These are phyloP conservation scores for Coemansia erecta DNA, from an alignment of 192 early-diverging fungal genomes.

Conservation along the genomic window DNA sequence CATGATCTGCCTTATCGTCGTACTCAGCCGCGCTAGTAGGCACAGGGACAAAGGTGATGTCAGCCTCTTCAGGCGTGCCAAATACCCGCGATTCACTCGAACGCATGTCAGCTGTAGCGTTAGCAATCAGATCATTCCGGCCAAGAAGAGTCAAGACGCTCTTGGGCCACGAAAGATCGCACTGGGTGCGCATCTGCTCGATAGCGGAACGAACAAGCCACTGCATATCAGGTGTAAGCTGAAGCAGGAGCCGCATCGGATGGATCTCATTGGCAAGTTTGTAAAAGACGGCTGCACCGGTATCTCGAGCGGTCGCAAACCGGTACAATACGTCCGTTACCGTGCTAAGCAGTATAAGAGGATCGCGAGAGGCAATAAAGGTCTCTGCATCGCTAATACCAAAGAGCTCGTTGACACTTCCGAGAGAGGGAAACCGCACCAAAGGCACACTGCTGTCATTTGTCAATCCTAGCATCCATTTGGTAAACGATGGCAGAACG, in stretches of 20 bases:
- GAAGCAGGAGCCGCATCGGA: constrained; percentile 11
- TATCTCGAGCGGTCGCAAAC: constrained; percentile 10
- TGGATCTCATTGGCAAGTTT: constrained; percentile 8
- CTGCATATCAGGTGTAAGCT: constrained; percentile 26
- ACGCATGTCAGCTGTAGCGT: too few relatives aligned
- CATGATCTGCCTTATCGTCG: too few relatives aligned
- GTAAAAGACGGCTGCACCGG: constrained; percentile 13
- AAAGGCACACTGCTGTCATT: background rate
- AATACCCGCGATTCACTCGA: too few relatives aligned
- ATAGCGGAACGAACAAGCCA: constrained; percentile 28
- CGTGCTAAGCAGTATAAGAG: constrained; percentile 16
- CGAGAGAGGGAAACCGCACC: constrained; percentile 27
- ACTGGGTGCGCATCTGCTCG: constrained; percentile 9
- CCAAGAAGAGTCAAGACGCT: constrained; percentile 28
- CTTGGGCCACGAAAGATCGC: constrained; percentile 24
- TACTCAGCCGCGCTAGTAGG: too few relatives aligned
- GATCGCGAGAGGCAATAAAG: constrained; percentile 7
- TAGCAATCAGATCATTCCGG: constrained; percentile 37
- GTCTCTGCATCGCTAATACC: constrained; percentile 32
- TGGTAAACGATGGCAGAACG: constrained; percentile 22
- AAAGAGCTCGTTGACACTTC: constrained; percentile 22
- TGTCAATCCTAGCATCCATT: constrained; percentile 21
- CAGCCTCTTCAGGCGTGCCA: too few relatives aligned
- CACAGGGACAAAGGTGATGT: too few relatives aligned
- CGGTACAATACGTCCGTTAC: constrained; percentile 16